Evolutionary conservation across 2,329 filamentous ascomycete species (phyloP).

Genomic region (Pyrenophora tritici-repentis): DNA sequence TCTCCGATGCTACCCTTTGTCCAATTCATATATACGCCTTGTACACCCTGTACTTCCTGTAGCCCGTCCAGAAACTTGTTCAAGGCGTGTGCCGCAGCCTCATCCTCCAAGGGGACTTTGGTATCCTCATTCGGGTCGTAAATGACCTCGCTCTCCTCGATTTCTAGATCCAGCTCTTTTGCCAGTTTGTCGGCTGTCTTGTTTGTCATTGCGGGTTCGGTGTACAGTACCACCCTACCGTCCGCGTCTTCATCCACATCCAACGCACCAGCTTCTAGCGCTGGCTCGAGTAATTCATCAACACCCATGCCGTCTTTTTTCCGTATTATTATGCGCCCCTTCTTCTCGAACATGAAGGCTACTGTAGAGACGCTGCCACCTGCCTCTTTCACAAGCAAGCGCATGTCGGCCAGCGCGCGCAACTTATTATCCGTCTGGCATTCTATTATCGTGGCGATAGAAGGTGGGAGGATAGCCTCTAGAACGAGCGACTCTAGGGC

Average conservation of each 20-base stretch:
- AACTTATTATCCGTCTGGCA: constrained; percentile 82
- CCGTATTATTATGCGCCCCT: constrained; percentile 74
- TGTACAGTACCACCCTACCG: constrained; percentile 73
- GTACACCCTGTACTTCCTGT: constrained; percentile 75
- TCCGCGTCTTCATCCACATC: constrained; percentile 72
- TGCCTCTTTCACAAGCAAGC: constrained; percentile 70
- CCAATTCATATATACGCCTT: constrained; percentile 77
- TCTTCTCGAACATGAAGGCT: constrained; percentile 82
- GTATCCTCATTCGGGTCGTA: constrained; percentile 86
- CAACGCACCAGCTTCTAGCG: constrained; percentile 81
- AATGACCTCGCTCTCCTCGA: constrained; percentile 78
- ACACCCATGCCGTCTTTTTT: constrained; percentile 60
- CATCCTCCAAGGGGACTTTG: constrained; percentile 65
- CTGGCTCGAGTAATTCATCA: constrained; percentile 77
- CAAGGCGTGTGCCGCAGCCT: constrained; percentile 62
- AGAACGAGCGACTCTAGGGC: constrained; percentile 77
- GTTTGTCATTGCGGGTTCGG: constrained; percentile 68
- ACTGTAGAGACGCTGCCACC: constrained; percentile 75
- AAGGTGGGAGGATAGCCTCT: constrained; percentile 78
- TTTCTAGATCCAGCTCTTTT: constrained; percentile 66
- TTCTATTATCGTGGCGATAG: constrained; percentile 78
- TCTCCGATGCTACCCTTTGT: constrained; percentile 48
- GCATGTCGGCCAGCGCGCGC: constrained; percentile 74
- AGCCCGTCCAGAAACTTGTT: constrained; percentile 63
- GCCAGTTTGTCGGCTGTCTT: constrained; percentile 68